Evolutionary conservation across 257 asterid genomes (phyloP), one percentile per base, ranked within the genome.

Genomic region (Verbena officinalis): DNA sequence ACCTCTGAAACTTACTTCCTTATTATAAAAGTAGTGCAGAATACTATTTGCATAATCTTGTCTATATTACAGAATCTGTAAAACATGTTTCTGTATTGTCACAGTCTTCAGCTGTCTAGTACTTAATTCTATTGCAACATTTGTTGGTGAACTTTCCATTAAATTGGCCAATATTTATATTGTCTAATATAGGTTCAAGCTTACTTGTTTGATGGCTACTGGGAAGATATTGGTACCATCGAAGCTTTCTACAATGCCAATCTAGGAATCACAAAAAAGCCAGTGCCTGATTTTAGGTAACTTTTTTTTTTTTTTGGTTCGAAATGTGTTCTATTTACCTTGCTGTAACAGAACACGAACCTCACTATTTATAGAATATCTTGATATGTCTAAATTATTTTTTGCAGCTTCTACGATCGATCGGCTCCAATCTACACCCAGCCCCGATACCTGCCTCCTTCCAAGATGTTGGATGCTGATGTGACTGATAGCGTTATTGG

Each of bases 161-260:
- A 50, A 5, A 60, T 20, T 49, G 42, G 59, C 48, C 69, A 62
- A 66, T 65, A 33, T 54, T 40, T 20, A 16, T 55, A 16, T 64
- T 49, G 31, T 71, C 8, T 44, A 4, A n/a, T 60, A 4, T 64
- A 91, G 98, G 98, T 91, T 68, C 98, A 91, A 85, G 98, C 98
- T 54, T 85, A 91, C 79, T 76, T 91, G 72, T 91, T 79, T 72
- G 96, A 91, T 70, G 98, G 98, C 69, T 91, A 91, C 80, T 91
- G 96, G 98, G 98, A 91, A 79, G 98, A 91, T 74, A 91, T 91
- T 74, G 98, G 98, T 65, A 91, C 98, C 14, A 91, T 91, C 72
- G 98, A 91, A 80, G 98, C 98, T 68, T 91, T 91, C 78, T 91
- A 91, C 74, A 91, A 91, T 73, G 98, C 98, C 55, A 91, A 91